Conservation (phyloP, 352 stramenopile genomes). For the Plasmopara halstedii region DNA sequence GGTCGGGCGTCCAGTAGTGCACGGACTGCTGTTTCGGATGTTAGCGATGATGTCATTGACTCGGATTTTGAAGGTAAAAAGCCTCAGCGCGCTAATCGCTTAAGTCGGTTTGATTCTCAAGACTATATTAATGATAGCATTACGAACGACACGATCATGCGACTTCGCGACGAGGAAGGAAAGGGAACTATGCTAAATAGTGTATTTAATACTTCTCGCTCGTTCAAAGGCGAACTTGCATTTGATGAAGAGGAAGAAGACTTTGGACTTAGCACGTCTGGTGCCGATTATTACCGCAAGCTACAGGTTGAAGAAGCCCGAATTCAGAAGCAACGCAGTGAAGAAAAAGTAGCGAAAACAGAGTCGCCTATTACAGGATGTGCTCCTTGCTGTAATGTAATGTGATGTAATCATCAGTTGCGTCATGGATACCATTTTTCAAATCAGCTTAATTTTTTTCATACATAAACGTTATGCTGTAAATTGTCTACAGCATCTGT, state of each 20-base stretch:
- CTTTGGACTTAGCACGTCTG: slow-evolving; percentile 18
- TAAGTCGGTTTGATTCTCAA: slow-evolving; percentile 36
- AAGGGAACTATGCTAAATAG: slow-evolving; percentile 23
- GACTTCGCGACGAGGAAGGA: slow-evolving; percentile 30
- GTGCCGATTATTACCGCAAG: slow-evolving; percentile 42
- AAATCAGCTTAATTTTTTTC: too few relatives aligned
- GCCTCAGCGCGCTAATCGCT: slow-evolving; percentile 1
- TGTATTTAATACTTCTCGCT: slow-evolving; percentile 6
- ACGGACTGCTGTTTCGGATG: slow-evolving; percentile 13
- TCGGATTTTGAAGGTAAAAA: slow-evolving; percentile 17
- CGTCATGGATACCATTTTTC: too few relatives aligned
- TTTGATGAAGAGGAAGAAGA: slow-evolving; percentile 37
- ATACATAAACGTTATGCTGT: too few relatives aligned
- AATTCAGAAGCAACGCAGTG: slow-evolving; percentile 19
- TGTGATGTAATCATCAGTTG: slow-evolving; percentile 11
- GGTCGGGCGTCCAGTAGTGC: slow-evolving; percentile 9
- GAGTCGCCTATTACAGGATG: slow-evolving; percentile 33
- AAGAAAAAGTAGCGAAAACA: slow-evolving; percentile 19
- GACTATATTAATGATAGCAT: slow-evolving; percentile 77
- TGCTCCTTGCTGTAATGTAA: slow-evolving; percentile 49
- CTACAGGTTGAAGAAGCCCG: slow-evolving; percentile 36
- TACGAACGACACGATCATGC: slow-evolving; percentile 64
- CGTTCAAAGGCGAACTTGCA: slow-evolving; percentile 56
- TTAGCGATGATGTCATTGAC: slow-evolving; percentile 16
- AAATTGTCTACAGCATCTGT: not conserved